These are phyloP conservation scores for Verticillium longisporum DNA, from an alignment of 2,329 filamentous ascomycete genomes.

Conservation along the genomic window DNA sequence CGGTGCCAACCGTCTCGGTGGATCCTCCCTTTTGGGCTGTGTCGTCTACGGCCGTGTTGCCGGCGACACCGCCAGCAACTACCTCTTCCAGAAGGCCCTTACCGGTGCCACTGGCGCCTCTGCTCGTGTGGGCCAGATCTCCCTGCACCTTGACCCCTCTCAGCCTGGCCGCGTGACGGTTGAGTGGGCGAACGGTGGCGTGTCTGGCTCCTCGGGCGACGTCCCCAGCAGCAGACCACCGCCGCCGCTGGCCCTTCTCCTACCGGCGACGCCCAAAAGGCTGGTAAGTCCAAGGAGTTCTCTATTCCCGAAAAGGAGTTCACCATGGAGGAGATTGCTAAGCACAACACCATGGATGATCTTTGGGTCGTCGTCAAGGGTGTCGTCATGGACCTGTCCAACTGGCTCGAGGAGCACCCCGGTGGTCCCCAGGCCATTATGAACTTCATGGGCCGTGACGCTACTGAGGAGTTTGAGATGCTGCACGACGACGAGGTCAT, in stretches of 20 bases:
- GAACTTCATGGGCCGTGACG: slow-evolving; percentile 97
- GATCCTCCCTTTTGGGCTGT: slow-evolving; percentile 94
- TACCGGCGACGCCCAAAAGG: slow-evolving; percentile 16
- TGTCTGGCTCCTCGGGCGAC: slow-evolving; percentile 27
- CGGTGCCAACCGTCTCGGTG: slow-evolving; percentile 96
- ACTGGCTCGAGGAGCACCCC: slow-evolving; percentile 98
- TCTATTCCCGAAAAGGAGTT: slow-evolving; percentile 87
- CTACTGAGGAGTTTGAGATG: slow-evolving; percentile 96
- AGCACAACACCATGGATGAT: slow-evolving; percentile 98
- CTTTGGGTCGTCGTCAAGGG: slow-evolving; percentile 99
- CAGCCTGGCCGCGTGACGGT: slow-evolving; percentile 88
- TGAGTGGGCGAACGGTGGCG: slow-evolving; percentile 65
- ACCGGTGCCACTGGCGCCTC: slow-evolving; percentile 58
- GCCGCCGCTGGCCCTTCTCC: slow-evolving; percentile 32
- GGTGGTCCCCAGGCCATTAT: slow-evolving; percentile 94
- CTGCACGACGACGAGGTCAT: slow-evolving; percentile 98
- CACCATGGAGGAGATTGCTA: slow-evolving; percentile 87
- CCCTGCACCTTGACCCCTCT: slow-evolving; percentile 90
- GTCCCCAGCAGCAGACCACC: slow-evolving; percentile 40
- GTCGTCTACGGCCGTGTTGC: slow-evolving; percentile 98
- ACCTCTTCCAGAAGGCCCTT: slow-evolving; percentile 90
- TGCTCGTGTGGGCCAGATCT: slow-evolving; percentile 90
- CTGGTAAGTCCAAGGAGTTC: slow-evolving; percentile 65
- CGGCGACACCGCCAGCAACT: slow-evolving; percentile 91
- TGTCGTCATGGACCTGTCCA: slow-evolving; percentile 84